A percentile compares a stretch with the other conserved stretches of the same genome.
These are phyloP conservation scores for Trametes versicolor DNA, from an alignment of 1,284 basidiomycete genomes.

Conservation along the genomic window DNA sequence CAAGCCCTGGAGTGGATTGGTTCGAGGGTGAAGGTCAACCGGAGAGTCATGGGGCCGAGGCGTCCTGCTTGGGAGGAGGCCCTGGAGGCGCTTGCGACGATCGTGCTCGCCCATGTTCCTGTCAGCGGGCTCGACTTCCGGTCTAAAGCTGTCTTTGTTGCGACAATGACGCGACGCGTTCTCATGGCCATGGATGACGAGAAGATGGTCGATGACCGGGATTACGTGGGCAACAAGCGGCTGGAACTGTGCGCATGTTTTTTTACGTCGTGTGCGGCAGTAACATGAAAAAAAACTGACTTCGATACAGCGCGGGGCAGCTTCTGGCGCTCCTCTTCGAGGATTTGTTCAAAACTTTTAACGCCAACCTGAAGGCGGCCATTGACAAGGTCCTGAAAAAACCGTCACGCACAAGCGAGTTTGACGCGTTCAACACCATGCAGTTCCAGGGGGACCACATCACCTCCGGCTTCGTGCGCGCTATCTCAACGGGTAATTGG, in stretches of 20 bases:
- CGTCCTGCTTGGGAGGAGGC: conserved; percentile 95
- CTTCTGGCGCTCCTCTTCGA: conserved; percentile 96
- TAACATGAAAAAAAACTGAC: neutral
- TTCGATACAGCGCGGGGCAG: conserved; percentile 84
- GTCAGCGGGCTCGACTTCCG: conserved; percentile 93
- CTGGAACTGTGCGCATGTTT: conserved; percentile 84
- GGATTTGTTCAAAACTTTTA: conserved; percentile 99
- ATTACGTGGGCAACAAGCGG: conserved; percentile 99
- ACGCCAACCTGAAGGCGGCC: conserved; percentile 93
- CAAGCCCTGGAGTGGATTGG: conserved; percentile 98
- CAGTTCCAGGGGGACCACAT: conserved; percentile 95
- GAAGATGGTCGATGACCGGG: conserved; percentile 97
- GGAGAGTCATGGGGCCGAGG: conserved; percentile 81
- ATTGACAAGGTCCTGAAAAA: conserved; percentile 99
- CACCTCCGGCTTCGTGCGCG: conserved; percentile 95
- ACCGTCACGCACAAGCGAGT: conserved; percentile 93
- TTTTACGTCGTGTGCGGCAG: conserved; percentile 9
- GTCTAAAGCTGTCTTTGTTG: conserved; percentile 97
- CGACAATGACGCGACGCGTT: conserved; percentile 97
- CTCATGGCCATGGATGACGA: conserved; percentile 97
- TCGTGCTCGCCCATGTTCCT: conserved; percentile 97
- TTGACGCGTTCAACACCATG: conserved; percentile 96
- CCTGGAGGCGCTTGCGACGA: conserved; percentile 94
- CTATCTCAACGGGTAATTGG: conserved; percentile 99
- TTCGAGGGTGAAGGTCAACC: conserved; percentile 89